These are phyloP conservation scores for Tylopilus plumbeoviolaceoides DNA, from an alignment of 768 basidiomycete genomes.

Conservation along the genomic window DNA sequence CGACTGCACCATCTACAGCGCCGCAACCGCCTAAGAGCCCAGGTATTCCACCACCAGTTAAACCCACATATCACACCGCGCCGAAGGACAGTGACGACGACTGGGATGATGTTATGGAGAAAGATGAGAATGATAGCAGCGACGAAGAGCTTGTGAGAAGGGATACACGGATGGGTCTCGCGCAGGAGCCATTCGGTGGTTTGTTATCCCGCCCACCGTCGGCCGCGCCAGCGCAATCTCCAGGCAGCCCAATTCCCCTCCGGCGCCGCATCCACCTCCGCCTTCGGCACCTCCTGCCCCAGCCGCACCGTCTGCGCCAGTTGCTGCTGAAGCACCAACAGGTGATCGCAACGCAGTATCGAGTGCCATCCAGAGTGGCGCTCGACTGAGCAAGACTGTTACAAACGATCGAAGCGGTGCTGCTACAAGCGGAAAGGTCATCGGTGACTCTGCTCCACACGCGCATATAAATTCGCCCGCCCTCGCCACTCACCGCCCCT, in stretches of 20 bases:
- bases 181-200: too few species aligned
- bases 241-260: constrained; percentile 24
- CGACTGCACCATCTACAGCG: too few species aligned
- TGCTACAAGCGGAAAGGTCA: constrained; percentile 65
- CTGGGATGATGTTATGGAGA: too few species aligned
- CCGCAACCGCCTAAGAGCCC: too few species aligned
- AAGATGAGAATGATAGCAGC: too few species aligned
- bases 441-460: constrained; percentile 73
- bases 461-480: constrained; percentile 56
- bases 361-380: constrained; percentile 73
- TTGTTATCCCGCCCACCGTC: constrained; percentile 61
- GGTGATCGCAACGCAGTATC: constrained; percentile 66
- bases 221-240: constrained; percentile 36
- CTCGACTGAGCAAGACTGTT: constrained; percentile 64
- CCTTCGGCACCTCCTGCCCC: constrained; percentile 32
- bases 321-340: constrained; percentile 37
- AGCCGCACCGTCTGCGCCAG: constrained; percentile 18
- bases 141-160: too few species aligned
- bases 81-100: too few species aligned
- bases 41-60: too few species aligned
- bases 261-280: constrained; percentile 37
- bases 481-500: constrained; percentile 18
- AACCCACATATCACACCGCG: too few species aligned
- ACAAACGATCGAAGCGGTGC: constrained; percentile 83
- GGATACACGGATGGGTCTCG: too few species aligned